Evolutionary conservation across 1,139 yeast genomes (phyloP), one percentile per base, ranked within the genome.

Genomic region (Hyphopichia pseudoburtonii): DNA sequence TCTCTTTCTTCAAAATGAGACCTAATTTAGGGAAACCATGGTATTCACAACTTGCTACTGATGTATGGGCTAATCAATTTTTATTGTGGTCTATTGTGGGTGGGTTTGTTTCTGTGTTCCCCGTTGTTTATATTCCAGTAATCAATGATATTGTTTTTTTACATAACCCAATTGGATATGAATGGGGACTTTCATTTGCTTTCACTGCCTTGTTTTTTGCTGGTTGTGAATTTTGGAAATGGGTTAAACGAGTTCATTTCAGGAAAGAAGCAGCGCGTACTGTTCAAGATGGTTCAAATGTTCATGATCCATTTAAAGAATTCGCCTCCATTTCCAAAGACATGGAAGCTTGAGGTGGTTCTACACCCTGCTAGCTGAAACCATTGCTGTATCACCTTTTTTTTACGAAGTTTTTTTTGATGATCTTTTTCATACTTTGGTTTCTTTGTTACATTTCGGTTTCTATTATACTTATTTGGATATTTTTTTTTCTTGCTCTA

Each of bases 111-210:
- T 71, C 89, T 1, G 83, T 85, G 7, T 83, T 88, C 74, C 96
- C 96, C 22, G 84, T 86, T 25, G 78, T 87, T 29, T 87, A 87
- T 61, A 87, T 88, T 48, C 96, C 96, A 2, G 96, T 86, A 18
- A 86, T 88, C 52, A 88, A 88, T 60, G 66, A 73, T 38, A 75
- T 77, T 46, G 96, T 88, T 11, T 88, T 88, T 57, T 70, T 83
- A 50, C 96, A 88, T 57, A 72, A 66, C 10, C 80, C 84, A 5
- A 86, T 87, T 45, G 76, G 82, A 3, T 82, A 81, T 65, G 96
- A 87, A 64, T 87, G 95, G 95, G 95, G 88, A 2, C 63, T 86
- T 44, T 79, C 90, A 1, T 53, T 86, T 52, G 90, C 79, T 0
- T 82, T 80, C 41, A 67, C 87, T 3, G 33, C 77, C 24, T 72